A percentile compares a stretch with the other conserved stretches of the same genome.
Evolutionary conservation across 768 basidiomycete genomes (phyloP).

Genomic region (Sutorius australiensis): DNA sequence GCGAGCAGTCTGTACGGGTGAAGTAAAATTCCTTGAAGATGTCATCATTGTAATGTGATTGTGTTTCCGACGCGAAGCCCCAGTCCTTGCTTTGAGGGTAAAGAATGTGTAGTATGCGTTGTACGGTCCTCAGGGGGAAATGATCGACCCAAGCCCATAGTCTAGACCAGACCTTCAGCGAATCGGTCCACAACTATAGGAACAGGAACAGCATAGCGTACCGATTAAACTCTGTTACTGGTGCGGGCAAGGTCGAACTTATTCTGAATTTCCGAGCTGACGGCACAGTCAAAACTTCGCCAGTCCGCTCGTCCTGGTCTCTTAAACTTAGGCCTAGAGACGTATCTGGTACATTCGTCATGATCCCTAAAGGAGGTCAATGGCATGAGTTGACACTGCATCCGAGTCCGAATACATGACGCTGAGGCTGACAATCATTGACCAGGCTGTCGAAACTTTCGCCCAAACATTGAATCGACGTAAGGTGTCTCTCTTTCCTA

Average conservation of each 20-base stretch:
- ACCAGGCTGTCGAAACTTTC: constrained; percentile 28
- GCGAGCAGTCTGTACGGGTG: constrained; percentile 23
- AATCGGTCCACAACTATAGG: not conserved
- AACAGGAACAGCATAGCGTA: constrained; percentile 2
- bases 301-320: constrained; percentile 26
- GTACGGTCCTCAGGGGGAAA: constrained; percentile 32
- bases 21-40: constrained; percentile 48
- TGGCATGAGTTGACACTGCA: constrained; percentile 1
- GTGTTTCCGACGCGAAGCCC: constrained; percentile 37
- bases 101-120: constrained; percentile 42
- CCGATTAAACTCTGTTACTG: constrained; percentile 33
- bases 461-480: constrained; percentile 25
- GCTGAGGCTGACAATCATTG: constrained; percentile 25
- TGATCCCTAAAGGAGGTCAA: constrained; percentile 21
- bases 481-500: constrained; percentile 30
- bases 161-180: constrained; percentile 12
- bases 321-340: constrained; percentile 23
- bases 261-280: constrained; percentile 30
- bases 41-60: constrained; percentile 34
- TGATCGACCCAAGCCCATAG: constrained; percentile 32
- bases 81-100: constrained; percentile 42
- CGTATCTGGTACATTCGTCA: constrained; percentile 25
- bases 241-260: constrained; percentile 22
- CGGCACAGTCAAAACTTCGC: constrained; percentile 31
- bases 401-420: not conserved